Conservation (phyloP, 352 stramenopile genomes). For the Thalassiosira pacifica region DNA sequence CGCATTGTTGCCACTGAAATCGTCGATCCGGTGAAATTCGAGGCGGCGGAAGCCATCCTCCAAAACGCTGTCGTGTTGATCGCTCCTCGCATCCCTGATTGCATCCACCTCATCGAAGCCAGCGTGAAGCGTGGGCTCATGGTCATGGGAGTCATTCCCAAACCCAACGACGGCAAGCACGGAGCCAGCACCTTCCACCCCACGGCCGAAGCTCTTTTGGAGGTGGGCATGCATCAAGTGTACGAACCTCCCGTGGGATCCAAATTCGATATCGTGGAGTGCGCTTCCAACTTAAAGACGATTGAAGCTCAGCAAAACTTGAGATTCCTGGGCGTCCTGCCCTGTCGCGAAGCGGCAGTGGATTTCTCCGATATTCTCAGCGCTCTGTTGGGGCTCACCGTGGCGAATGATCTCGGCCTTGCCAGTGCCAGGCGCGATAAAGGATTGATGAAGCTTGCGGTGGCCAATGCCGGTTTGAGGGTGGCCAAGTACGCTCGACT, state of each 20-base stretch:
- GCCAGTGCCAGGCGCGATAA: constrained; percentile 69
- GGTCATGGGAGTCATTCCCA: constrained; percentile 67
- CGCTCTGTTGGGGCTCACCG: constrained; percentile 61
- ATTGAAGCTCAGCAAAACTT: constrained; percentile 73
- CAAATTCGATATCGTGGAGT: constrained; percentile 73
- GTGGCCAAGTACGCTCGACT: constrained; percentile 71
- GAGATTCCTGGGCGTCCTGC: constrained; percentile 67
- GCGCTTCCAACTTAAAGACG: constrained; percentile 65
- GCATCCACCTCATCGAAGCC: constrained; percentile 62
- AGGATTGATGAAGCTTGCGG: constrained; percentile 74
- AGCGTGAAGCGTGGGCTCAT: constrained; percentile 63
- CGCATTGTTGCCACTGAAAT: constrained; percentile 67
- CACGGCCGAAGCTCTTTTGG: constrained; percentile 61
- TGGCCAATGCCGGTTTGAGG: constrained; percentile 67
- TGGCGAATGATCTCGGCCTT: constrained; percentile 66
- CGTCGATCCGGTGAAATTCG: constrained; percentile 58
- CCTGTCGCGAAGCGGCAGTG: constrained; percentile 60
- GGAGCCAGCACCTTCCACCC: constrained; percentile 54
- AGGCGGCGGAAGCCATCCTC: constrained; percentile 45
- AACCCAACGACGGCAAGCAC: constrained; percentile 59
- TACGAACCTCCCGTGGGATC: constrained; percentile 65
- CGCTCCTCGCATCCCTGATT: constrained; percentile 65
- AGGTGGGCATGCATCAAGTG: constrained; percentile 69
- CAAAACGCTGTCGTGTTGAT: constrained; percentile 69
- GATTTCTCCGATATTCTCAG: constrained; percentile 69